These are phyloP conservation scores for Bertia moriformis DNA, from an alignment of 2,329 filamentous ascomycete species.

Conservation along the genomic window DNA sequence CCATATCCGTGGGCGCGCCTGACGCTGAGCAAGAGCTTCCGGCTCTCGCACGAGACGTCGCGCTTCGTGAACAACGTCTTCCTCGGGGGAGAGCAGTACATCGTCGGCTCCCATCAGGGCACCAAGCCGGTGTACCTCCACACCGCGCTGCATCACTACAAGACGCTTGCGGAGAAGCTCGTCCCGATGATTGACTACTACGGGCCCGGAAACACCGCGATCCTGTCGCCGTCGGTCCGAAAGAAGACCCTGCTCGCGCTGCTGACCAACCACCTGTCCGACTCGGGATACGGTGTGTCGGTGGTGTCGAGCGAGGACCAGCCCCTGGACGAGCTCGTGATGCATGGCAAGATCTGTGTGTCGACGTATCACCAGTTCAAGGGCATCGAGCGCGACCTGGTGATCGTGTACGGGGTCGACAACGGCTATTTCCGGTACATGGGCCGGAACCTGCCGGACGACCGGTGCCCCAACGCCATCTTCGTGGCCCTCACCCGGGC, in stretches of 20 bases:
- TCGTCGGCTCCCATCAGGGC: conserved; percentile 12
- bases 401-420: conserved; percentile 12
- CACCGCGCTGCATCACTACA: conserved; percentile 4
- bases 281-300: conserved; percentile 7
- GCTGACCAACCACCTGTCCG: conserved; percentile 6
- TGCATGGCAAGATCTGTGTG: conserved; percentile 12
- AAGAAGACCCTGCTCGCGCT: conserved; percentile 3
- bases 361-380: conserved; percentile 18
- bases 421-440: conserved; percentile 9
- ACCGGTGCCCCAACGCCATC: conserved; percentile 11
- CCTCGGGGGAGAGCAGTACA: conserved; percentile 11
- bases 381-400: conserved; percentile 13
- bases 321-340: conserved; percentile 9
- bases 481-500: conserved; percentile 16
- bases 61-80: conserved; percentile 12
- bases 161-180: conserved; percentile 6
- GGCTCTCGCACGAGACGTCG: conserved; percentile 9
- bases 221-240: conserved; percentile 6
- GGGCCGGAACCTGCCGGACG: conserved; percentile 11
- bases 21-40: conserved; percentile 11
- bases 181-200: conserved; percentile 8
- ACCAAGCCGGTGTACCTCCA: conserved; percentile 12
- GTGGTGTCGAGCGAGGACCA: conserved; percentile 10
- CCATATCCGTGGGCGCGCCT: conserved; percentile 8
- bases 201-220: conserved; percentile 6